Percentiles rank a stretch among this genome's conserved stretches.
Evolutionary conservation across 1,284 basidiomycete species (phyloP).

Genomic region (Violaceomyces palustris): DNA sequence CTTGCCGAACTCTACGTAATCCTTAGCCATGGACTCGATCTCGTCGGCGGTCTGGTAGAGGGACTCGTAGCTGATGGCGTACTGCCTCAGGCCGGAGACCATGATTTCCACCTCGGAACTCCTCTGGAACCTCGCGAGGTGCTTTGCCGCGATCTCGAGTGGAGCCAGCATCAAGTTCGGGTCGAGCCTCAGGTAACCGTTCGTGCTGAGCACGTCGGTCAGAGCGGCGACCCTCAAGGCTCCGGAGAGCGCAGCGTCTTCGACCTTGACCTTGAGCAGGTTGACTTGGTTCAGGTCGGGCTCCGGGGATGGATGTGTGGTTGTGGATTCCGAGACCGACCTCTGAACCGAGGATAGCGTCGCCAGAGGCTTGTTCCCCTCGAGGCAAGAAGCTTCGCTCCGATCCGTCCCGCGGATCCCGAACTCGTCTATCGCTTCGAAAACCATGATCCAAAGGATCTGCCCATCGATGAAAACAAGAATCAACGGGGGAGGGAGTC

Average conservation of each 20-base stretch:
- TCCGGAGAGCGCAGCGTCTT: conserved; percentile 75
- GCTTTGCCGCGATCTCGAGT: conserved; percentile 15
- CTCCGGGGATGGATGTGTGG: conserved; percentile 58
- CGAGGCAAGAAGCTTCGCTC: conserved; percentile 14
- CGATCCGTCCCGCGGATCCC: conserved; percentile 58
- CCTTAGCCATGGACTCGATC: conserved; percentile 36
- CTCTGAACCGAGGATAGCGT: conserved; percentile 56
- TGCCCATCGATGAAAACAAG: no score
- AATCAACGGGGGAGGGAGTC: no score
- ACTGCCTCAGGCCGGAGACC: conserved; percentile 77
- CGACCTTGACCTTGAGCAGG: conserved; percentile 56
- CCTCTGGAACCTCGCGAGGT: conserved; percentile 32
- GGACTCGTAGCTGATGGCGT: conserved; percentile 65
- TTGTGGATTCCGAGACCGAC: no score
- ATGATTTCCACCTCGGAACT: conserved; percentile 71
- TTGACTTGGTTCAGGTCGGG: conserved; percentile 26
- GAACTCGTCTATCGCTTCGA: conserved; percentile 65
- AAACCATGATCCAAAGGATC: conserved; percentile 65
- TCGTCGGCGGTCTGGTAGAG: conserved; percentile 71
- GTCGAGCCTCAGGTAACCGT: conserved; percentile 38
- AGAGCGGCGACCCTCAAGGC: conserved; percentile 79
- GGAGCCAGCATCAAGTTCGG: conserved; percentile 24
- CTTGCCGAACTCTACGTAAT: conserved; percentile 3
- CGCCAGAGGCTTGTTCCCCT: conserved; percentile 7
- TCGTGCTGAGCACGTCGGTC: conserved; percentile 56